A percentile compares a stretch with the other conserved stretches of the same genome.
phyloP scores from a whole-genome alignment of 495 filamentous ascomycete species.

The Aspergillus haitiensis region DNA sequence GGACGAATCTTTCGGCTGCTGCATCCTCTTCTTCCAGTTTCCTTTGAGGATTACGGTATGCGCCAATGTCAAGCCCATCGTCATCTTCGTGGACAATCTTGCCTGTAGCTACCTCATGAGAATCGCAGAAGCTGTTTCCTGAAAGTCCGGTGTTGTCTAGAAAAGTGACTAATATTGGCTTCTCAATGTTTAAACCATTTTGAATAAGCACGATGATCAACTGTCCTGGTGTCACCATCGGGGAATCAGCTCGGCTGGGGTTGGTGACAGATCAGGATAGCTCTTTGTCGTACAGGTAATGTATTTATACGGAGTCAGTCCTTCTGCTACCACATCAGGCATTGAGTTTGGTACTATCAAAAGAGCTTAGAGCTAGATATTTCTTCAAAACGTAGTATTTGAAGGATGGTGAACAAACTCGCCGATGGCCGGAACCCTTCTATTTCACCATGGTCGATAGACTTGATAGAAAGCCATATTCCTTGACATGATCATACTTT shows the following conservation, averaged over 20 bases:
- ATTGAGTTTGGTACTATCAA: neutral
- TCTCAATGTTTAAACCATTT: constrained; percentile 65
- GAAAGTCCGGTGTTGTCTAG: neutral
- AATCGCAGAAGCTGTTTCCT: neutral
- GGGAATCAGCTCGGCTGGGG: constrained; percentile 43
- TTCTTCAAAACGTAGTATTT: neutral
- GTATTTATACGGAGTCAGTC: constrained; percentile 42
- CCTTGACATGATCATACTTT: constrained; percentile 51
- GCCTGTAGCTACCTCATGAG: constrained; percentile 31
- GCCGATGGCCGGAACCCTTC: constrained; percentile 23
- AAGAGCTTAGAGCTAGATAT: neutral
- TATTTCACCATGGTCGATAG: constrained; percentile 33
- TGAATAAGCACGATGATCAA: constrained; percentile 58
- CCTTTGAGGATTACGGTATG: constrained; percentile 37
- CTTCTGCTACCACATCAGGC: constrained; percentile 37
- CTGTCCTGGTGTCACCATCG: constrained; percentile 48
- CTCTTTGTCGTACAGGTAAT: constrained; percentile 50
- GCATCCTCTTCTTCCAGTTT: constrained; percentile 8
- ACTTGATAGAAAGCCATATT: constrained; percentile 55
- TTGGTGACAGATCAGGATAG: constrained; percentile 44
- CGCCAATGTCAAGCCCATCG: constrained; percentile 42
- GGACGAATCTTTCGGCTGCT: constrained; percentile 37
- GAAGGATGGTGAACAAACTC: constrained; percentile 13
- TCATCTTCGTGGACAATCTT: constrained; percentile 44
- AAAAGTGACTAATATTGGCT: constrained; percentile 40